phyloP scores from a whole-genome alignment of 208 protist genomes.

The Leishmania tropica region DNA sequence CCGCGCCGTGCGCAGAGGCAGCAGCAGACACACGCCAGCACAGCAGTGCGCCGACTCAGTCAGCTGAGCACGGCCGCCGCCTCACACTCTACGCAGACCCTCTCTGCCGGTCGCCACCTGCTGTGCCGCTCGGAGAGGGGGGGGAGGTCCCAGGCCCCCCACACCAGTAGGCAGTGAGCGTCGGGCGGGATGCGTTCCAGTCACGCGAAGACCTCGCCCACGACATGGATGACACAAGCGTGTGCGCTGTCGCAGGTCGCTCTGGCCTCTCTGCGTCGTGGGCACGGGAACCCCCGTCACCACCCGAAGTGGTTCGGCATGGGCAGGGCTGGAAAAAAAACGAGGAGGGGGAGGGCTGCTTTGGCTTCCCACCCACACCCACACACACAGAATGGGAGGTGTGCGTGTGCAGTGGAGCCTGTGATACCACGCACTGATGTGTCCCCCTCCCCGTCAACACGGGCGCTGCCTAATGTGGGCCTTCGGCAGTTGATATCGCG shows the following conservation, averaged over 20 bases:
- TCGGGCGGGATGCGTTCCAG: not conserved
- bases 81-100: not conserved
- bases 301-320: not conserved
- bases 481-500: not conserved
- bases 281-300: not conserved
- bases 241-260: not conserved
- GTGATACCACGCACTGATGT: not conserved
- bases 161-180: not conserved
- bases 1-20: not conserved
- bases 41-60: not conserved
- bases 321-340: not conserved
- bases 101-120: not conserved
- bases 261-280: not conserved
- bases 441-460: not conserved
- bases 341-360: too few species aligned
- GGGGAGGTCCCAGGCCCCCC: not conserved
- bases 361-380: too few species aligned
- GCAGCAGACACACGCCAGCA: not conserved
- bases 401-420: not conserved
- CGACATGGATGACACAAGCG: not conserved
- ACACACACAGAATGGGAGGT: too few species aligned
- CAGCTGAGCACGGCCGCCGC: not conserved
- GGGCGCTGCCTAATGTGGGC: not conserved
- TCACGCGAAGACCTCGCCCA: not conserved
- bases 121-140: too few species aligned